Evolutionary conservation across 23 red algal genomes (phyloP).

Genomic region (Gracilaria caudata): DNA sequence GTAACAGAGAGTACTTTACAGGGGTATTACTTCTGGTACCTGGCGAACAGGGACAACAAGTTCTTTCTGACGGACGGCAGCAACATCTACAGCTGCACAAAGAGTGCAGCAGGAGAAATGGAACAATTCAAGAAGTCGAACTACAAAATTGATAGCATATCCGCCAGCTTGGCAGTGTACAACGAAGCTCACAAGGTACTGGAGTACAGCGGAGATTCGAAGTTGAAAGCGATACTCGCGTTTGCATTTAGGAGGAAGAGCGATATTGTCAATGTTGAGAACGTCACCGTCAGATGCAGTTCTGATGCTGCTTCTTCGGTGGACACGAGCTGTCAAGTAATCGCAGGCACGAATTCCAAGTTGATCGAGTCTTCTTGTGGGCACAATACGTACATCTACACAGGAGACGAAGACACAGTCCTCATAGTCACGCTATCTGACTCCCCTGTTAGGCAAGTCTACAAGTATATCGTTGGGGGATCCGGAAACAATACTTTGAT

Average conservation of each 20-base stretch:
- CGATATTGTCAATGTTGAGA: neutral
- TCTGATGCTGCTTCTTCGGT: neutral
- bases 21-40: neutral
- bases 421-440: neutral
- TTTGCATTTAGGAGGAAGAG: neutral
- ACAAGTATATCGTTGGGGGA: constrained; percentile 2
- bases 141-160: neutral
- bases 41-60: neutral
- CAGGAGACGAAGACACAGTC: neutral
- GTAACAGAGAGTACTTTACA: neutral
- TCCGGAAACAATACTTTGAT: neutral
- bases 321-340: neutral
- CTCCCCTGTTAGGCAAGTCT: neutral
- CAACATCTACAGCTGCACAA: neutral
- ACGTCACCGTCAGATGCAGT: neutral
- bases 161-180: neutral
- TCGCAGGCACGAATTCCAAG: neutral
- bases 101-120: neutral
- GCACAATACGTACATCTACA: neutral
- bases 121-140: neutral
- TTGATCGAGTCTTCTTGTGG: neutral
- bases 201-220: neutral
- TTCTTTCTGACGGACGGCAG: neutral
- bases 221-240: neutral
- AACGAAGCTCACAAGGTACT: neutral